Evolutionary conservation across 1,139 yeast species (phyloP), one percentile per base, ranked within the genome.

Genomic region (Pichia sp.): DNA sequence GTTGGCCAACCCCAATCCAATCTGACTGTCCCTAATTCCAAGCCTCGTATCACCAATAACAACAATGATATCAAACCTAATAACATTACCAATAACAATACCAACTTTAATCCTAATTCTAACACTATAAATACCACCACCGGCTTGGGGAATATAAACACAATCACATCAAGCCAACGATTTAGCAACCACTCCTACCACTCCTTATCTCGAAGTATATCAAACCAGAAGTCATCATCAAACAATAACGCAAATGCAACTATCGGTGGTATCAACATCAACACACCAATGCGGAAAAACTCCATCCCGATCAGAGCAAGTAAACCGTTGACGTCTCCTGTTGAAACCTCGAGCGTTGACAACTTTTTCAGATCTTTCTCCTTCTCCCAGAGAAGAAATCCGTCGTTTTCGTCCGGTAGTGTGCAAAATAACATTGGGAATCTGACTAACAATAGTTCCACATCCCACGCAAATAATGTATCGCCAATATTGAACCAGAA

Each of bases 261-360:
- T 36, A 42, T 20, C n/a, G 44, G 40, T 34, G 40, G 20, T 44
- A 29, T 14, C 17, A 38, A 17, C 36, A 50, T 4, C 48, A 44
- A 31, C 16, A 34, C 17, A 4, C 38, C 40, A n/a, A 49, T 4
- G 33, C 58, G 63, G 27, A 60, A 55, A 51, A 58, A 57, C 44
- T 56, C 61, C 12, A 57, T 59, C 12, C 71, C 71, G 5, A 64
- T 69, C 33, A 60, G 68, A 48, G 48, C 61, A 17, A 68, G 72
- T 24, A 69, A 68, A 56, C 73, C 73, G 20, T 58, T 71, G 40
- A 69, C 71, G 10, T 66, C 71, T 27, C 74, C 74, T 2, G 63
- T 70, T 30, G 69, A 66, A 52, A 60, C 54, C 16, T 64, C 68
- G 20, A 63, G 68, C 12, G 69, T 67, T 36, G 68, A 67, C 51